Base-by-base conservation (phyloP, 257 asterid genomes). In the Osmanthus fragrans region DNA sequence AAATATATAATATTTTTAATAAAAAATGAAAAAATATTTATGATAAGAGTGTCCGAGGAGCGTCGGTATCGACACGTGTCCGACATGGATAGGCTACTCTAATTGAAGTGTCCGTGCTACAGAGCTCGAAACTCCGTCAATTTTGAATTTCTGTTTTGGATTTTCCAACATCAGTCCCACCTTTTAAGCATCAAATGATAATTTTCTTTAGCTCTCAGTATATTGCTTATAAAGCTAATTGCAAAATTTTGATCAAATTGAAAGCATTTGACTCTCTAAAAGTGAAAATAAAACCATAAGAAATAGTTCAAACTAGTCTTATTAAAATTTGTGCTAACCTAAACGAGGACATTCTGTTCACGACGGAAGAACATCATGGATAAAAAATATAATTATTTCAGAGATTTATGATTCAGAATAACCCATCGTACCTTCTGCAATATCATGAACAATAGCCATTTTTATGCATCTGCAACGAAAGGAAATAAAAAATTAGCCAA, bases 401-500 rank as follows among this genome's bases (percentile, higher is more conserved):
- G 72, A 76, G 32, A 56, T 40, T 63, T 30, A 70, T 19, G 56
- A 18, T 33, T 66, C 45, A 33, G 67, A 72, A 13, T 3, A 30
- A 56, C 56, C 66, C 36, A 63, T 25, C 36, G 27, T 25, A 63
- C 69, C 69, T 63, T 63, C 69, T 25, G 69, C 69, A 63, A 63
- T 27, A 63, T 63, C 69, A 63, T 63, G 69, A 23, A 63, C 69
- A 67, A 95, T 86, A 32, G 99, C 99, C 94, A 95, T 95, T 86
- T 93, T 95, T 77, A 95, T 83, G 79, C 99, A 95, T 96, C 99
- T 95, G 92, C 75, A 72, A 70, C 58, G 72, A 40, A 77, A 63
- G n/a, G 51, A 73, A 68, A 82, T 54, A 47, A 36, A 30, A 71
- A 27, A 60, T 19, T 36, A 74, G 73, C 19, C 42, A 3, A 56